Percentiles rank a stretch among this genome's conserved stretches.
Conservation (phyloP, 768 basidiomycete species). For the Leccinum disarticulatum region DNA sequence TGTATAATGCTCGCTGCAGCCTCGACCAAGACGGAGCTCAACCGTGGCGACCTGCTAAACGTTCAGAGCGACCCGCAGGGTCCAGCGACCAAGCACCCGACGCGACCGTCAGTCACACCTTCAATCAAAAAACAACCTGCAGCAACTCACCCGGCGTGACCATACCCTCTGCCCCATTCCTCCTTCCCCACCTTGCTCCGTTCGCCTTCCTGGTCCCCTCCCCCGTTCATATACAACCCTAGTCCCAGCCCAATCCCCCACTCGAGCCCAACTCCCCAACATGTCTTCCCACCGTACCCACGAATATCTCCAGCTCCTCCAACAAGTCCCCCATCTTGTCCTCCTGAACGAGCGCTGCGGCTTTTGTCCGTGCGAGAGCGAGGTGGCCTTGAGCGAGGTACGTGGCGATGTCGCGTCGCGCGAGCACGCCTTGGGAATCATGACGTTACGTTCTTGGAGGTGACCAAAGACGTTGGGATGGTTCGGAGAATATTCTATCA, state of each 20-base stretch:
- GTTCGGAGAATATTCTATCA: conserved; percentile 59
- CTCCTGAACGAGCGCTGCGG: conserved; percentile 62
- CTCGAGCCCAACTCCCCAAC: conserved; percentile 50
- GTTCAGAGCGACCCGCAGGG: not conserved
- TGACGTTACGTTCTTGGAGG: conserved; percentile 56
- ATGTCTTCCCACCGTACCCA: conserved; percentile 61
- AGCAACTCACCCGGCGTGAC: conserved; percentile 33
- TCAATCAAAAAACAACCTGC: not conserved
- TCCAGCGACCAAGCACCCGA: conserved; percentile 1
- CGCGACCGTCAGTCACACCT: conserved; percentile 4
- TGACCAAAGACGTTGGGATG: conserved; percentile 66
- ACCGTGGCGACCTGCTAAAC: conserved; percentile 32
- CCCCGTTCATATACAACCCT: not conserved
- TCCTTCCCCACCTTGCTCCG: not conserved
- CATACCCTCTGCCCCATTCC: conserved; percentile 11
- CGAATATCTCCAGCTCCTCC: conserved; percentile 63
- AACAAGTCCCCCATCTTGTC: conserved; percentile 62
- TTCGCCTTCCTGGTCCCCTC: not conserved
- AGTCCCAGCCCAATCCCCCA: conserved; percentile 5
- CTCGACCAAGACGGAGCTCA: conserved; percentile 57
- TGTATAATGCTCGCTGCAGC: conserved; percentile 69
- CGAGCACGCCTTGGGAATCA: conserved; percentile 61
- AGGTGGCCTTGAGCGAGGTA: conserved; percentile 61
- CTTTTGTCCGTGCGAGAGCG: conserved; percentile 67
- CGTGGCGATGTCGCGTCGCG: conserved; percentile 66